Evolutionary conservation across 495 filamentous ascomycete species (phyloP).

Genomic region (Aspergillus mulundensis): DNA sequence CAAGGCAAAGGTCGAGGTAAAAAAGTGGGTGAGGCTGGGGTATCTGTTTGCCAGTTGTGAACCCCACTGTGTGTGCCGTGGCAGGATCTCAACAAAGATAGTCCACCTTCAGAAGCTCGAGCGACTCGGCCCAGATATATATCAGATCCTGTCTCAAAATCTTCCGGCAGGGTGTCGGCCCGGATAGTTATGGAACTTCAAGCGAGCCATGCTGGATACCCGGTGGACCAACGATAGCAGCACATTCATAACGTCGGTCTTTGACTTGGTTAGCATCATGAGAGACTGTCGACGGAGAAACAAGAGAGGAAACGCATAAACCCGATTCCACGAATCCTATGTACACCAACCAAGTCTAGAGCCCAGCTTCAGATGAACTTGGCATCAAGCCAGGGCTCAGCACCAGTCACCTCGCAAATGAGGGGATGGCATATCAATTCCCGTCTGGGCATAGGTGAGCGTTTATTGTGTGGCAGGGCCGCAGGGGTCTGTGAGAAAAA

Average conservation of each 20-base stretch:
- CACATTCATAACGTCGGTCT: neutral
- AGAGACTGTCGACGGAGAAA: constrained; percentile 12
- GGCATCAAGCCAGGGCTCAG: constrained; percentile 1
- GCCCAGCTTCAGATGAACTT: constrained; percentile 2
- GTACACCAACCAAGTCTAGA: neutral
- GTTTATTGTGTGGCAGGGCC: constrained; percentile 1
- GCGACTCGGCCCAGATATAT: neutral
- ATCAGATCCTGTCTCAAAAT: neutral
- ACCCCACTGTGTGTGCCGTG: neutral
- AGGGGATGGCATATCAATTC: constrained; percentile 4
- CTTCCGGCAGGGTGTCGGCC: neutral
- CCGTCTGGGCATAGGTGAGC: constrained; percentile 10
- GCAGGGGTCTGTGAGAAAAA: constrained; percentile 2
- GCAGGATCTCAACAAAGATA: neutral
- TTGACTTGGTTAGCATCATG: constrained; percentile 5
- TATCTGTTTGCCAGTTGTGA: neutral
- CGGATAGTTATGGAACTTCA: constrained; percentile 10
- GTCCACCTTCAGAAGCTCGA: neutral
- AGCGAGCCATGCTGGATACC: neutral
- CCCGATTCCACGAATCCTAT: constrained; percentile 20
- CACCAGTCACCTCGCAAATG: neutral
- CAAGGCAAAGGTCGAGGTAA: neutral
- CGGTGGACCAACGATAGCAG: constrained; percentile 2
- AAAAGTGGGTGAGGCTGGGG: neutral
- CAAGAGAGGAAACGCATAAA: constrained; percentile 6